Conservation (phyloP, 208 protist species). For the Acanthamoeba culbertsoni region DNA sequence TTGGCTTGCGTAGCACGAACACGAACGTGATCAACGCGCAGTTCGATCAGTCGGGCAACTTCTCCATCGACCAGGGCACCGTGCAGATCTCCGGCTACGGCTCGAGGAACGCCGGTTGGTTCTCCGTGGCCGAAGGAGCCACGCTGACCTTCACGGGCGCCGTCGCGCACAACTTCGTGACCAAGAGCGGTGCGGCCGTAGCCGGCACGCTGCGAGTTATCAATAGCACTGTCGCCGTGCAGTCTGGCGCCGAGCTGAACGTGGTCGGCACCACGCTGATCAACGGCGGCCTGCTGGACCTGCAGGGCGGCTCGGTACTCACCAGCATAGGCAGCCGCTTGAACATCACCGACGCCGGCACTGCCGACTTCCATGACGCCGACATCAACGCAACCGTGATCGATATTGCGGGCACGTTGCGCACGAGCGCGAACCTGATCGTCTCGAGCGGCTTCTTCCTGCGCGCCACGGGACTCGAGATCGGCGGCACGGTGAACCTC, state of each 20-base stretch:
- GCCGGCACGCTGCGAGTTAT: background rate
- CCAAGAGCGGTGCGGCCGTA: background rate
- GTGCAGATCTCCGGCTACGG: background rate
- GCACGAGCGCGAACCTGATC: background rate
- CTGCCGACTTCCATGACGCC: conserved; percentile 31
- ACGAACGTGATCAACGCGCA: conserved; percentile 31
- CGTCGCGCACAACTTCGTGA: conserved; percentile 27
- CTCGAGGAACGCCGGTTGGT: background rate
- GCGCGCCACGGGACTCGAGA: background rate
- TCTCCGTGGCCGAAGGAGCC: background rate
- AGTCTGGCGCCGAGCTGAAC: background rate
- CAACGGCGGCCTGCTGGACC: background rate
- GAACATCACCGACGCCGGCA: background rate
- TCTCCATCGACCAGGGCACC: background rate
- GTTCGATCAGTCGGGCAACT: conserved; percentile 40
- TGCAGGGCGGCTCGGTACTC: background rate
- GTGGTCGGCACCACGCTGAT: background rate
- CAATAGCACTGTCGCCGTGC: background rate
- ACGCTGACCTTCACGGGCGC: background rate
- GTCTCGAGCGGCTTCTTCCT: background rate
- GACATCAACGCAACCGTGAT: background rate
- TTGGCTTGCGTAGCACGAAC: background rate
- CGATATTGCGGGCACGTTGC: conserved; percentile 18
- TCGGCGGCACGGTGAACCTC: conserved; percentile 6
- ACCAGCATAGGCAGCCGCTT: conserved; percentile 5